Percentiles rank a stretch among this genome's conserved stretches.
These are phyloP conservation scores for Centaurea solstitialis DNA, from an alignment of 129 eudicot genomes.

Conservation along the genomic window DNA sequence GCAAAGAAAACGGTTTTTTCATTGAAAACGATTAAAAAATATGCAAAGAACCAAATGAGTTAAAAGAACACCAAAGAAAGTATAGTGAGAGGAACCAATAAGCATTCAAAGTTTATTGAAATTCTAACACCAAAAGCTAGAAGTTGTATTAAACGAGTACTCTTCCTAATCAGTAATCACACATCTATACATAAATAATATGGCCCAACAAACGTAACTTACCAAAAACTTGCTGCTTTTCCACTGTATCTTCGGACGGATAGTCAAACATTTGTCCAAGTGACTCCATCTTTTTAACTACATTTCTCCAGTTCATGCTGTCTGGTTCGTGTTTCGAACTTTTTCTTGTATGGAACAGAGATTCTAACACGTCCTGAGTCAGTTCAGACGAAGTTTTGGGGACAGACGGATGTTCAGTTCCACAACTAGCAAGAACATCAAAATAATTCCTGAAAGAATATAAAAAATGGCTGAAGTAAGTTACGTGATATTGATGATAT, in stretches of 20 bases:
- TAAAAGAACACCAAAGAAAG: neutral
- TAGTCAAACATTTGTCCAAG: conserved; percentile 51
- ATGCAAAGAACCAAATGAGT: neutral
- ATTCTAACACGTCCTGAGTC: conserved; percentile 72
- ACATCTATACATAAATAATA: neutral
- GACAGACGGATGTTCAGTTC: conserved; percentile 22
- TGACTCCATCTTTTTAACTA: conserved; percentile 76
- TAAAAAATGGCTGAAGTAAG: neutral
- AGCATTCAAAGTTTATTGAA: neutral
- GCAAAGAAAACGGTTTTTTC: neutral
- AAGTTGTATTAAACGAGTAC: neutral
- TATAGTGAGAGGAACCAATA: neutral
- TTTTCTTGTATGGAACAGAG: conserved; percentile 69
- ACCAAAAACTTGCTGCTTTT: conserved; percentile 47
- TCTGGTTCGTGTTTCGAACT: conserved; percentile 72
- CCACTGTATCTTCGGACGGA: conserved; percentile 32
- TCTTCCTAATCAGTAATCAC: neutral
- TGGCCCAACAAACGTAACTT: no score
- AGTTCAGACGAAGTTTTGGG: conserved; percentile 50
- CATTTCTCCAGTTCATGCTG: conserved; percentile 90
- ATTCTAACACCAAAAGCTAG: neutral
- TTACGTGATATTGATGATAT: neutral
- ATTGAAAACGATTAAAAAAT: neutral
- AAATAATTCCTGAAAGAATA: conserved; percentile 53
- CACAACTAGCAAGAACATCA: conserved; percentile 48